Evolutionary conservation across 2,329 filamentous ascomycete genomes (phyloP).

Genomic region (Sporothrix phasma): DNA sequence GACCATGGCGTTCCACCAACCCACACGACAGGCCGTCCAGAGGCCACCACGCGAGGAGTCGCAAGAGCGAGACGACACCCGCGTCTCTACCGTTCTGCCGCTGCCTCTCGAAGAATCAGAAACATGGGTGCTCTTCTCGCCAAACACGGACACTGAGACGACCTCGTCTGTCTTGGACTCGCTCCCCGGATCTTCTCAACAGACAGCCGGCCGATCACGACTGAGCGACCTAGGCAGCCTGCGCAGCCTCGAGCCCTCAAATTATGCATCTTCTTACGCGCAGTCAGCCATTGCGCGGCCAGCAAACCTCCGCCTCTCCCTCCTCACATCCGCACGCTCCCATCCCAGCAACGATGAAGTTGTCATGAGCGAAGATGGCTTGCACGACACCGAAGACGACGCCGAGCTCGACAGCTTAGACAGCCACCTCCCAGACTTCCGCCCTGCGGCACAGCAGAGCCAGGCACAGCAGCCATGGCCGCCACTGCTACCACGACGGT

Average conservation of each 20-base stretch:
- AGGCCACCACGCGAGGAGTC: constrained; percentile 31
- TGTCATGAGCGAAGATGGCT: constrained; percentile 29
- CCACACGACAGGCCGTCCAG: constrained; percentile 37
- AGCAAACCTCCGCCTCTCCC: constrained; percentile 22
- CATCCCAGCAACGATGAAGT: not conserved
- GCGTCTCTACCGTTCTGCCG: not conserved
- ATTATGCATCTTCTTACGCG: constrained; percentile 21
- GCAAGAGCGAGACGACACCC: constrained; percentile 8
- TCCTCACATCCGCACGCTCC: constrained; percentile 21
- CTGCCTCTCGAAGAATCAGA: constrained; percentile 55
- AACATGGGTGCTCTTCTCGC: constrained; percentile 95
- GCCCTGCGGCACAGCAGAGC: constrained; percentile 34
- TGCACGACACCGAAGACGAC: constrained; percentile 46
- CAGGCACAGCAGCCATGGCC: not conserved
- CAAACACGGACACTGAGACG: constrained; percentile 48
- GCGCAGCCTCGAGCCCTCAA: constrained; percentile 55
- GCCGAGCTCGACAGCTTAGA: constrained; percentile 87
- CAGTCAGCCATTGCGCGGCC: constrained; percentile 20
- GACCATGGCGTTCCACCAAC: constrained; percentile 21
- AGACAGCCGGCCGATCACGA: constrained; percentile 58
- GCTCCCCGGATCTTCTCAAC: constrained; percentile 52
- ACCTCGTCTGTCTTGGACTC: constrained; percentile 58
- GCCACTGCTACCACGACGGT: constrained; percentile 7
- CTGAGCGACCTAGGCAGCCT: constrained; percentile 75
- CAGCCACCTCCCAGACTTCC: constrained; percentile 81